Percentiles rank a stretch among this genome's conserved stretches.
Evolutionary conservation across 768 basidiomycete genomes (phyloP).

Genomic region (Pulveroboletus sp.): DNA sequence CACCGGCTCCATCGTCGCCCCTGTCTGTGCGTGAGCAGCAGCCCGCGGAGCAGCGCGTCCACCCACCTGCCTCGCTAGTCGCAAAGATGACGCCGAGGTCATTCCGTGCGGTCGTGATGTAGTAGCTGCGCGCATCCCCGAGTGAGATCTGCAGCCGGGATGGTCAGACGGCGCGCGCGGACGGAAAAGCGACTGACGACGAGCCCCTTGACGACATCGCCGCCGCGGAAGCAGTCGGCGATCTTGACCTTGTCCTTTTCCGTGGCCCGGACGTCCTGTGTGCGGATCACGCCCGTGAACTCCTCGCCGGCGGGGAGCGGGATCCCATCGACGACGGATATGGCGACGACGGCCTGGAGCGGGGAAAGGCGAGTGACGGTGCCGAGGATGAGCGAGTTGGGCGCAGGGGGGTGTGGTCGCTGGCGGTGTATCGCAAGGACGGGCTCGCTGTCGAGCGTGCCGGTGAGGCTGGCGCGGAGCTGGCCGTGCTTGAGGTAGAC

Average conservation of each 20-base stretch:
- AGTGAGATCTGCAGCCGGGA: slow-evolving; percentile 65
- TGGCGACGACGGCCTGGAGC: slow-evolving; percentile 75
- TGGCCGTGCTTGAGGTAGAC: slow-evolving; percentile 61
- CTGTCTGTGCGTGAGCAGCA: slow-evolving; percentile 34
- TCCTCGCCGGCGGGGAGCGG: slow-evolving; percentile 83
- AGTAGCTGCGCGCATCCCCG: slow-evolving; percentile 89
- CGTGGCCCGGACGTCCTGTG: slow-evolving; percentile 84
- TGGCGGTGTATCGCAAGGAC: slow-evolving; percentile 59
- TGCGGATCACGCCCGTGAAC: slow-evolving; percentile 82
- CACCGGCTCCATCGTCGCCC: slow-evolving; percentile 77
- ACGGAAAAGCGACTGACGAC: slow-evolving; percentile 55
- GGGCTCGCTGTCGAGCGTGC: slow-evolving; percentile 48
- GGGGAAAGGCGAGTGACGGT: slow-evolving; percentile 81
- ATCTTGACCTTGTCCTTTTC: slow-evolving; percentile 90
- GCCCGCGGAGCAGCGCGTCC: background rate
- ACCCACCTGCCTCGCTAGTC: slow-evolving; percentile 76
- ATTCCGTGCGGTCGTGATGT: slow-evolving; percentile 85
- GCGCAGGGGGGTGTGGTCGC: slow-evolving; percentile 68
- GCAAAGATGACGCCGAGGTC: slow-evolving; percentile 91
- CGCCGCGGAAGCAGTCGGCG: slow-evolving; percentile 86
- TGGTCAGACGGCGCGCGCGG: slow-evolving; percentile 5
- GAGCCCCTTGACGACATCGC: slow-evolving; percentile 82
- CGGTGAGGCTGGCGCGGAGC: slow-evolving; percentile 67
- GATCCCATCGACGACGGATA: slow-evolving; percentile 82
- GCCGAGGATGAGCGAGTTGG: slow-evolving; percentile 77